Evolutionary conservation across 2,329 filamentous ascomycete genomes (phyloP).

Genomic region (Gnomoniopsis sp.): DNA sequence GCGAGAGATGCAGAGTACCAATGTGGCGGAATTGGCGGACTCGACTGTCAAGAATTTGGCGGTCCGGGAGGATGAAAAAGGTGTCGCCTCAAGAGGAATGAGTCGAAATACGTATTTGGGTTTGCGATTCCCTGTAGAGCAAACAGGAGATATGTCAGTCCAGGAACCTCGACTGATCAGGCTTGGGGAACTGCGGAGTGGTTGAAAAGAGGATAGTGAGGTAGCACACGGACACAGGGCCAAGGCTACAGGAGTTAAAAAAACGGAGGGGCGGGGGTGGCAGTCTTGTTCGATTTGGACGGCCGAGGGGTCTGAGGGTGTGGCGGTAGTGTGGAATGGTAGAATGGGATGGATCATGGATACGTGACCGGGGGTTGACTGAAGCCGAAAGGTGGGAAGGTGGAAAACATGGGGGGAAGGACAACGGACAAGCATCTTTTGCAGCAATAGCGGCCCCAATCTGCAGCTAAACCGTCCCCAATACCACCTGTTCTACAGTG

Average conservation of each 20-base stretch:
- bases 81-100: conserved; percentile 20
- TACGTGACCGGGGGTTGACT: conserved; percentile 17
- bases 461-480: conserved; percentile 22
- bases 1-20: conserved; percentile 2
- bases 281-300: conserved; percentile 19
- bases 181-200: conserved; percentile 45
- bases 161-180: conserved; percentile 39
- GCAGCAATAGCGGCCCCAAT: conserved; percentile 20
- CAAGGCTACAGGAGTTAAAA: conserved; percentile 37
- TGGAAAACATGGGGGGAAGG: conserved; percentile 19
- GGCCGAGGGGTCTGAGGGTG: conserved; percentile 7
- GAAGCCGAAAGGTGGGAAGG: conserved; percentile 28
- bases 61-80: conserved; percentile 16
- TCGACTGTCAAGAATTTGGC: conserved; percentile 9
- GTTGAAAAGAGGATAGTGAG: conserved; percentile 49
- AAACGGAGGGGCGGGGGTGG: conserved; percentile 28
- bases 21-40: background rate
- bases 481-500: conserved; percentile 19
- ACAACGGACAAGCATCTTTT: conserved; percentile 13
- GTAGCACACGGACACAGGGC: conserved; percentile 43
- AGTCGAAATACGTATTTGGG: conserved; percentile 31
- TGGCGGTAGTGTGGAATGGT: conserved; percentile 2
- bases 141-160: conserved; percentile 37
- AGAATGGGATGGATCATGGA: background rate
- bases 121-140: conserved; percentile 35